Evolutionary conservation across 345 rosid genomes (phyloP).

Genomic region (Euclidium syriacum): DNA sequence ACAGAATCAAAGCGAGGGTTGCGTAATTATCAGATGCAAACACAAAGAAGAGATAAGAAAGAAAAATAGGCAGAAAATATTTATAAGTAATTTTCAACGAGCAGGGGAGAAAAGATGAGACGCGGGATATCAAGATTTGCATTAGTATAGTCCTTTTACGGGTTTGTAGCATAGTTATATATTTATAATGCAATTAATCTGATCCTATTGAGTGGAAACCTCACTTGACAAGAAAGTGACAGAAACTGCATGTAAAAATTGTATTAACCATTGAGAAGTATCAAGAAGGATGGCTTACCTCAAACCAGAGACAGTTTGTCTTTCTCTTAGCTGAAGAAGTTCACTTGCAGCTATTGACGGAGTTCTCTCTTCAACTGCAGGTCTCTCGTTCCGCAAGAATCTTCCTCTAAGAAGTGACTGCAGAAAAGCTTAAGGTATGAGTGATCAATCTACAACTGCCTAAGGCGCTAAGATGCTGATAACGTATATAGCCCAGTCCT

Average conservation of each 20-base stretch:
- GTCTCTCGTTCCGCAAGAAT: constrained; percentile 83
- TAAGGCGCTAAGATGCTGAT: neutral
- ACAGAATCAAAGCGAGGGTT: constrained; percentile 4
- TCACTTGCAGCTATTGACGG: constrained; percentile 79
- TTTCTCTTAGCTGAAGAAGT: constrained; percentile 82
- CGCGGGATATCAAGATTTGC: neutral
- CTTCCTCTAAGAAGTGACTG: constrained; percentile 96
- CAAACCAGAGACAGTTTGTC: constrained; percentile 88
- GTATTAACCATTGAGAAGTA: neutral
- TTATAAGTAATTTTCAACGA: neutral
- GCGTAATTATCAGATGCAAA: neutral
- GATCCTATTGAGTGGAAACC: neutral
- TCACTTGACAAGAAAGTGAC: neutral
- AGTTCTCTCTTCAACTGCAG: constrained; percentile 71
- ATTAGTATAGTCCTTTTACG: neutral
- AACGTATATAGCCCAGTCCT: constrained; percentile 5
- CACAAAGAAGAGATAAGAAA: neutral
- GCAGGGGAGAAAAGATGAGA: neutral
- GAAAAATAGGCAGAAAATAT: neutral
- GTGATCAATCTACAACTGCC: constrained; percentile 2
- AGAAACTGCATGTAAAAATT: neutral
- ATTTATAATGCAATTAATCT: neutral
- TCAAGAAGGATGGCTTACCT: constrained; percentile 43
- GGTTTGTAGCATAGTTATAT: neutral
- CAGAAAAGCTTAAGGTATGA: constrained; percentile 25